These are phyloP conservation scores for Lasiodiplodia citricola DNA, from an alignment of 2,329 filamentous ascomycete genomes.

Conservation along the genomic window DNA sequence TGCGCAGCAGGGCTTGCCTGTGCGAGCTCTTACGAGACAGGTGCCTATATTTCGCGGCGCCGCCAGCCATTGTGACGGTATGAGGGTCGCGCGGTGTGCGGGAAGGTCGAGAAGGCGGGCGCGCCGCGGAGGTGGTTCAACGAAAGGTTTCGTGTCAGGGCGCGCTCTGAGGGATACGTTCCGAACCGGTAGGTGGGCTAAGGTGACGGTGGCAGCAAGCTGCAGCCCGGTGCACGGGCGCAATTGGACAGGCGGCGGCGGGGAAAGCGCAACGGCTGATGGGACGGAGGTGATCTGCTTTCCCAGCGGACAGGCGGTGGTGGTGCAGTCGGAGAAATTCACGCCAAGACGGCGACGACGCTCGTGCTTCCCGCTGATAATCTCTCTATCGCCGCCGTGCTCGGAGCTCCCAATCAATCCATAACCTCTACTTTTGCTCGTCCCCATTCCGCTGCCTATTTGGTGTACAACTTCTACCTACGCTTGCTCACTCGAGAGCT, in stretches of 20 bases:
- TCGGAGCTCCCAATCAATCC: slow-evolving; percentile 11
- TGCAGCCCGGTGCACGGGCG: slow-evolving; percentile 4
- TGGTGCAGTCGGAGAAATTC: slow-evolving; percentile 25
- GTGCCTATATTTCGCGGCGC: slow-evolving; percentile 85
- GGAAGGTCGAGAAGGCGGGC: neutral
- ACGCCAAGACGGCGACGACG: neutral
- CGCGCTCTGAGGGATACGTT: neutral
- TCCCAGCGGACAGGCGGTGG: neutral
- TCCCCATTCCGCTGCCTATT: neutral
- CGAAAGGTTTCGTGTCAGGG: neutral
- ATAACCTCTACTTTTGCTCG: neutral
- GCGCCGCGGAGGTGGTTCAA: slow-evolving; percentile 19
- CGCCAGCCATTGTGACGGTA: slow-evolving; percentile 75
- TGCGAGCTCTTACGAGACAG: slow-evolving; percentile 85
- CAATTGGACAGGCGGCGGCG: neutral
- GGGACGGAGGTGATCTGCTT: neutral
- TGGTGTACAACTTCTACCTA: neutral
- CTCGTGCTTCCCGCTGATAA: slow-evolving; percentile 23
- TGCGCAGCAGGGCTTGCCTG: slow-evolving; percentile 89
- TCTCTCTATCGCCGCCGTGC: slow-evolving; percentile 24
- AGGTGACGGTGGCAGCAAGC: neutral
- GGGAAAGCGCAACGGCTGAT: neutral
- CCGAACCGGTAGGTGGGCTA: neutral
- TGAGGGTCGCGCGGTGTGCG: neutral
- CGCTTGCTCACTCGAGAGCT: neutral